Percentiles rank a stretch among this genome's conserved stretches.
These are phyloP conservation scores for Metarhizium sp. DNA, from an alignment of 2,329 filamentous ascomycete species.

Conservation along the genomic window DNA sequence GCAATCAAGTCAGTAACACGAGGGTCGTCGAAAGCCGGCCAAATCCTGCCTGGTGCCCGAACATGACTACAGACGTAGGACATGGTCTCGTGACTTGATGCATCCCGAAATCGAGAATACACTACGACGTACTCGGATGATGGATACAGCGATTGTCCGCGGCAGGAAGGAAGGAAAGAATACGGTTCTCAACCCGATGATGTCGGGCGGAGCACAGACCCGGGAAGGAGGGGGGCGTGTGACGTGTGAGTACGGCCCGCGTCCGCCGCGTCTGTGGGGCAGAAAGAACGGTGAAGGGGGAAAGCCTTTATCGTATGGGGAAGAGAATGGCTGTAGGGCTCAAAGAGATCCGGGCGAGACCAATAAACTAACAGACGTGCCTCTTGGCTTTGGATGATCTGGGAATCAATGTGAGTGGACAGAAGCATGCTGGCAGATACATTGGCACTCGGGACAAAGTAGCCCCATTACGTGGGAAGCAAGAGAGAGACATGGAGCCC, in stretches of 20 bases:
- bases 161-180: too few relatives aligned
- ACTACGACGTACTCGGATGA: too few relatives aligned
- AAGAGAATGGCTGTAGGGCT: background rate
- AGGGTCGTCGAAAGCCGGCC: too few relatives aligned
- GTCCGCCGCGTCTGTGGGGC: background rate
- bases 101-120: too few relatives aligned
- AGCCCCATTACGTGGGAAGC: too few relatives aligned
- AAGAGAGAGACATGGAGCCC: too few relatives aligned
- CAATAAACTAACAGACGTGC: background rate
- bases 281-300: slow-evolving; percentile 4
- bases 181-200: too few relatives aligned
- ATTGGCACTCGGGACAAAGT: background rate
- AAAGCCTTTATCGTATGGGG: background rate
- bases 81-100: too few relatives aligned
- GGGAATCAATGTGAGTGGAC: background rate
- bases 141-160: too few relatives aligned
- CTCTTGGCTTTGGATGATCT: background rate
- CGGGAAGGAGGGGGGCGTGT: background rate
- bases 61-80: too few relatives aligned
- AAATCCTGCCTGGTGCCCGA: too few relatives aligned
- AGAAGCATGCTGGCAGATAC: background rate
- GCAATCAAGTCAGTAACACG: background rate
- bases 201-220: background rate
- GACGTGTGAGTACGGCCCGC: background rate
- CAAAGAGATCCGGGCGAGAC: background rate